These are phyloP conservation scores for Lasiodiplodia hormozganensis DNA, from an alignment of 2,329 filamentous ascomycete species.

Conservation along the genomic window DNA sequence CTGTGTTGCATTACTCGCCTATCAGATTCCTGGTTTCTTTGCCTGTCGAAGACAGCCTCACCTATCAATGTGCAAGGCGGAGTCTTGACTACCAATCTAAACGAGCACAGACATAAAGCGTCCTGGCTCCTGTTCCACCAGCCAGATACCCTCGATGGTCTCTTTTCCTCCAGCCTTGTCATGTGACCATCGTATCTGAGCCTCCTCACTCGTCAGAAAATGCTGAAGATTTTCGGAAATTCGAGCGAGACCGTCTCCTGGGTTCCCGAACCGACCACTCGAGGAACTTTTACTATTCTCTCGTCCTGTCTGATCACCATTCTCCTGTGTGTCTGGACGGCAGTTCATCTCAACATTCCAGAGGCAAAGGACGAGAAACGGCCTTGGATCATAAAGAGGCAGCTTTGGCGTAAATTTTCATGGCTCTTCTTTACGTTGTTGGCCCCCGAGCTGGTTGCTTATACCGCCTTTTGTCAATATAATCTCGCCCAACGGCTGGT, in stretches of 20 bases:
- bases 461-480: neutral
- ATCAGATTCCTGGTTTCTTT: too few species aligned
- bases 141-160: neutral
- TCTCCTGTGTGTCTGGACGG: constrained; percentile 31
- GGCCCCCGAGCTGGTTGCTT: constrained; percentile 26
- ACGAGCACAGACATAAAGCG: neutral
- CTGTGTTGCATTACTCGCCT: too few species aligned
- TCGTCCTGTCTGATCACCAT: constrained; percentile 31
- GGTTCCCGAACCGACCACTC: constrained; percentile 28
- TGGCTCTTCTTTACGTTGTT: constrained; percentile 24
- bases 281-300: constrained; percentile 31
- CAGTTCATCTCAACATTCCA: constrained; percentile 32
- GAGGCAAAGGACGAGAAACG: neutral
- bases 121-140: neutral
- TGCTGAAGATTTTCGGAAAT: constrained; percentile 3
- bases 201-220: neutral
- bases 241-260: constrained; percentile 23
- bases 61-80: too few species aligned
- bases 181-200: neutral
- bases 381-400: neutral
- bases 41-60: too few species aligned
- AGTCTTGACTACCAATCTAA: neutral
- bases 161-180: neutral
- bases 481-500: neutral
- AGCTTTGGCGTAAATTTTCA: constrained; percentile 16